These are phyloP conservation scores for Fomitiporia mediterranea DNA, from an alignment of 1,284 basidiomycete species.

Conservation along the genomic window DNA sequence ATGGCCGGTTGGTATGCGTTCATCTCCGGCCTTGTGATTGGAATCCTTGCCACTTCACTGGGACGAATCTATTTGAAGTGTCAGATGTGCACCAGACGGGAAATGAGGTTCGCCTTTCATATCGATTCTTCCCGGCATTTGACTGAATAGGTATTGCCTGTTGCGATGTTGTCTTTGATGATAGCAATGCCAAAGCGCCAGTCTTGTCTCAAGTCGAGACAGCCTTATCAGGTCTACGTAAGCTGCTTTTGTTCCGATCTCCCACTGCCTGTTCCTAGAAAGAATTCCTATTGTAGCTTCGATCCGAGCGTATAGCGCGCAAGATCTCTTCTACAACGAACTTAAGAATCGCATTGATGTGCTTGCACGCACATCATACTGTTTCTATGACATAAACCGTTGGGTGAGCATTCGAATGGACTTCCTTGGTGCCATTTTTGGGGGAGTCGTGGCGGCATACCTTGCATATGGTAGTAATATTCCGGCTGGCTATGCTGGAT, in stretches of 20 bases:
- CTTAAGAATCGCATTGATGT: conserved; percentile 22
- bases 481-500: conserved; percentile 19
- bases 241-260: background rate
- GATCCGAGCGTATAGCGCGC: conserved; percentile 26
- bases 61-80: conserved; percentile 28
- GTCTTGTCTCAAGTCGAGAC: conserved; percentile 42
- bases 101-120: conserved; percentile 31
- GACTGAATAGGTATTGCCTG: no score
- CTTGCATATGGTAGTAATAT: conserved; percentile 20
- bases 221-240: conserved; percentile 35
- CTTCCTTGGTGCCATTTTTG: conserved; percentile 20
- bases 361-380: conserved; percentile 20
- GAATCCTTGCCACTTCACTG: conserved; percentile 16
- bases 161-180: no score
- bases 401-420: conserved; percentile 23
- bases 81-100: conserved; percentile 14
- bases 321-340: conserved; percentile 20
- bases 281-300: conserved; percentile 27
- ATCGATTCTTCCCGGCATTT: no score
- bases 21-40: conserved; percentile 17
- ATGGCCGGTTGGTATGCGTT: conserved; percentile 16
- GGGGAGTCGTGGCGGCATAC: conserved; percentile 19
- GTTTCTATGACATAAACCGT: conserved; percentile 24
- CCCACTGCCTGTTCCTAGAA: background rate
- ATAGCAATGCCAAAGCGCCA: conserved; percentile 37